Evolutionary conservation across 2,329 filamentous ascomycete genomes (phyloP), one percentile per base, ranked within the genome.

Genomic region (Dactylellina drechsleri): DNA sequence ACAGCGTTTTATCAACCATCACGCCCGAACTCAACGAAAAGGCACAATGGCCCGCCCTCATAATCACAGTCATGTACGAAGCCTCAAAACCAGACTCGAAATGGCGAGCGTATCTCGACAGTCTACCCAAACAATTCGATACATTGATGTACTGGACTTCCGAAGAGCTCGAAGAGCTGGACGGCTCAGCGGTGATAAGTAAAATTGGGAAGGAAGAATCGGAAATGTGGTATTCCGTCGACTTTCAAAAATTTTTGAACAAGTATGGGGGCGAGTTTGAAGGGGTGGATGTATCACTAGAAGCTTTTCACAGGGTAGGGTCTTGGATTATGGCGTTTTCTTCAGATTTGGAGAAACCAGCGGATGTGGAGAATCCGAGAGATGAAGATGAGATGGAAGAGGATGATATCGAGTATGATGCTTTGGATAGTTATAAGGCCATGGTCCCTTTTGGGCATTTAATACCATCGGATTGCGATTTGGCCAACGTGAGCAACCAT

Each of bases 391-490:
- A 58, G 0, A 87, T 88, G 1, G 86, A 86, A 2, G 82, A 82
- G 6, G 88, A 89, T 23, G 88, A 87, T 50, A 90, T 89, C 84
- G 85, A 90, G 0, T 89, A 91, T 66, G 85, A 85, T 59, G 85
- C 89, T 1, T 84, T 84, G 7, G 84, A 84, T 77, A 68, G 65
- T 10, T 76, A 77, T 16, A 92, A 96, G 82, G 93, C 91, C 61
- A 95, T 97, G 92, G 91, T 97, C 0, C 92, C 93, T 0, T 87
- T 97, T 84, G 93, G 93, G 0, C 93, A 97, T 80, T 89, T 96
- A 80, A 85, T 97, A 36, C 97, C 96, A 79, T 92, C 93, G 0
- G 92, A 97, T 81, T 92, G 91, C 3, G 89, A 92, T 76, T 83
- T 84, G 77, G 95, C 95, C 81, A 96, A 97, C 78, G 91, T 90